Conservation (phyloP, 441 rosid genomes). For the Lagerstroemia fauriei region DNA sequence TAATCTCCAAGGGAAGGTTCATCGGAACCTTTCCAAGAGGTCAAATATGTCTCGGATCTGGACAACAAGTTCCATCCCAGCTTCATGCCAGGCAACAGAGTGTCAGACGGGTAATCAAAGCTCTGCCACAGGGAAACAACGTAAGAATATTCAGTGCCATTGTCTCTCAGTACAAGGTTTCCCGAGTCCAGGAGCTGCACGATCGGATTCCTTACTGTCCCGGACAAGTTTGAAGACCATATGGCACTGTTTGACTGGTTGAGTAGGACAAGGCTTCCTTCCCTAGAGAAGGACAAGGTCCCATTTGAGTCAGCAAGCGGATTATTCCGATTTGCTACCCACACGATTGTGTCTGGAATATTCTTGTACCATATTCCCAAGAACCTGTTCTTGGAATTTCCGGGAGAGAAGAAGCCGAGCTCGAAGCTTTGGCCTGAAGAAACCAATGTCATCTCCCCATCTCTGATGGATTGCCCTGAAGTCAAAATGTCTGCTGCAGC, state of each 20-base stretch:
- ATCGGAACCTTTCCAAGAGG: conserved; percentile 10
- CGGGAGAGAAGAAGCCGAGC: conserved; percentile 25
- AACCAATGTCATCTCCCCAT: conserved; percentile 1
- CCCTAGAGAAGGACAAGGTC: not conserved
- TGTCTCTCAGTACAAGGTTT: conserved; percentile 18
- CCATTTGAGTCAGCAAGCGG: conserved; percentile 6
- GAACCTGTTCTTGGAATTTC: conserved; percentile 16
- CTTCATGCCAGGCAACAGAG: conserved; percentile 7
- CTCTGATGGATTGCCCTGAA: conserved; percentile 9
- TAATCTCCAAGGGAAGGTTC: conserved; percentile 23
- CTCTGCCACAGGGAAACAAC: conserved; percentile 19
- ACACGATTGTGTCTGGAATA: conserved; percentile 2
- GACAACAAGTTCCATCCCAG: conserved; percentile 7
- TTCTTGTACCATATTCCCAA: conserved; percentile 9
- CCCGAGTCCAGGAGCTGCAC: conserved; percentile 20
- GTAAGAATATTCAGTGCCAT: not conserved
- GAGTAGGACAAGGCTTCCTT: conserved; percentile 19
- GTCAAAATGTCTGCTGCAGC: not conserved
- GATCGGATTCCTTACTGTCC: not conserved
- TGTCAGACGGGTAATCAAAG: conserved; percentile 26
- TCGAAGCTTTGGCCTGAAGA: conserved; percentile 8
- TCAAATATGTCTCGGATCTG: not conserved
- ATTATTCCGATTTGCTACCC: conserved; percentile 18
- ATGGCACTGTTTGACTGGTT: conserved; percentile 12
- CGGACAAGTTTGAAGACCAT: conserved; percentile 17